Evolutionary conservation across 805 yeast species (phyloP).

Genomic region (Helenozyma baotianmanensis): DNA sequence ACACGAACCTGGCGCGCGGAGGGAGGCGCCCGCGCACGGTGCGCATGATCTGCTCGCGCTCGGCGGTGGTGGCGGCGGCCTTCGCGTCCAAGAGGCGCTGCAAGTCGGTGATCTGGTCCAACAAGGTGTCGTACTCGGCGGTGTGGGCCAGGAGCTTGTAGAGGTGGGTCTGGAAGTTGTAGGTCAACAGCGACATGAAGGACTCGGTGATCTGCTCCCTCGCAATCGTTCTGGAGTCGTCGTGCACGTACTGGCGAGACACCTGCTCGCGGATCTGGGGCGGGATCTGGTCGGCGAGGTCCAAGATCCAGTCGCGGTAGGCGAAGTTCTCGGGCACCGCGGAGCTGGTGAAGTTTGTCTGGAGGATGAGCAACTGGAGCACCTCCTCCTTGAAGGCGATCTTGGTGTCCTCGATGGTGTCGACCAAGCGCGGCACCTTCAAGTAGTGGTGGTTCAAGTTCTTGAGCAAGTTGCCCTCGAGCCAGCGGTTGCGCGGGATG

Average conservation of each 20-base stretch:
- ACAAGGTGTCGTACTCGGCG: constrained; percentile 51
- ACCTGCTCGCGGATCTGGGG: constrained; percentile 28
- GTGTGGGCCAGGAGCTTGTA: constrained; percentile 51
- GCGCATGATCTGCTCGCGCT: constrained; percentile 10
- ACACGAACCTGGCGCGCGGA: constrained; percentile 14
- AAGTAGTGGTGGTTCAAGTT: constrained; percentile 40
- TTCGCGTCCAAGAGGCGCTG: constrained; percentile 14
- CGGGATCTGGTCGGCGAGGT: constrained; percentile 45
- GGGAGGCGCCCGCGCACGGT: constrained; percentile 3
- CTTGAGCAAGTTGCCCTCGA: constrained; percentile 26
- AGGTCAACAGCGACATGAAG: constrained; percentile 48
- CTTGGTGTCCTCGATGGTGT: constrained; percentile 58
- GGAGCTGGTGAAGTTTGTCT: constrained; percentile 36
- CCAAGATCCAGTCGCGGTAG: constrained; percentile 62
- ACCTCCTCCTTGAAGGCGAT: constrained; percentile 60
- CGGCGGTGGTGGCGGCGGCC: constrained; percentile 13
- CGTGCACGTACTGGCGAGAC: constrained; percentile 26
- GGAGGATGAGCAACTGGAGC: constrained; percentile 51
- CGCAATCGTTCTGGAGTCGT: constrained; percentile 17
- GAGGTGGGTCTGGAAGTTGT: constrained; percentile 47
- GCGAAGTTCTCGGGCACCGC: constrained; percentile 27
- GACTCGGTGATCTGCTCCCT: constrained; percentile 34
- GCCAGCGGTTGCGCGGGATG: constrained; percentile 53
- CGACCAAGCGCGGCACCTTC: constrained; percentile 54
- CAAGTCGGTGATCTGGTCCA: constrained; percentile 34